phyloP scores from a whole-genome alignment of 1,284 basidiomycete genomes.

The Cutaneotrichosporon sp. region DNA sequence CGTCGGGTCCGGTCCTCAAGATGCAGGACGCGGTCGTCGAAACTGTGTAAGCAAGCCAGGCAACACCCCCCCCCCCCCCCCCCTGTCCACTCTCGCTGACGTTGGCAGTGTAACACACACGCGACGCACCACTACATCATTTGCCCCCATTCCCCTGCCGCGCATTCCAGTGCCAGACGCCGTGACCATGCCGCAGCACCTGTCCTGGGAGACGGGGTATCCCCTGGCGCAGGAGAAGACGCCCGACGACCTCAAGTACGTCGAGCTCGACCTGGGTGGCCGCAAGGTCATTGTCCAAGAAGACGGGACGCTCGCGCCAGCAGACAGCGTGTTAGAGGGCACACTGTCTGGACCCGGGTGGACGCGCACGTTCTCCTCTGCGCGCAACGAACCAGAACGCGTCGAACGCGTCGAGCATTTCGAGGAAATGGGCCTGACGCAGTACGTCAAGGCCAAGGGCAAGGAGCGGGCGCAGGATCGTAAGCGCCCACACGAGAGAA shows the following conservation, averaged over 20 bases:
- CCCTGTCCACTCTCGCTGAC: constrained; percentile 2
- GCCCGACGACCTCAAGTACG: constrained; percentile 41
- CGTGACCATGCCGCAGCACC: constrained; percentile 26
- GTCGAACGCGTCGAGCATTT: not conserved
- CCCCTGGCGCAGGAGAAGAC: constrained; percentile 41
- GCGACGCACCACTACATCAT: constrained; percentile 39
- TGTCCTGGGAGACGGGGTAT: constrained; percentile 27
- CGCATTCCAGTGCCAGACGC: constrained; percentile 35
- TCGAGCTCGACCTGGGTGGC: constrained; percentile 39
- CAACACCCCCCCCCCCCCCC: not conserved
- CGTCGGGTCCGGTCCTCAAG: constrained; percentile 26
- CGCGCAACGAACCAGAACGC: constrained; percentile 13
- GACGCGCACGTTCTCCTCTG: constrained; percentile 24
- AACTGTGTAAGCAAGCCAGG: constrained; percentile 34
- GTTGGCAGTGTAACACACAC: constrained; percentile 11
- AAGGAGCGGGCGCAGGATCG: constrained; percentile 34
- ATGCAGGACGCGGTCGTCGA: constrained; percentile 45
- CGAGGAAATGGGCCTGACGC: constrained; percentile 19
- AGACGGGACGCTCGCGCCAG: constrained; percentile 20
- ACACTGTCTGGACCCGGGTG: constrained; percentile 16
- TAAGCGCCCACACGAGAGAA: constrained; percentile 31
- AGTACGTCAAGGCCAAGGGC: constrained; percentile 26
- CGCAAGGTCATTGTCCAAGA: constrained; percentile 40
- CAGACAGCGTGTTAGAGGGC: constrained; percentile 3
- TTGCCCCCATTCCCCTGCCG: constrained; percentile 41